phyloP scores from a whole-genome alignment of 2,329 filamentous ascomycete species.

The Bipolaris gigantea region DNA sequence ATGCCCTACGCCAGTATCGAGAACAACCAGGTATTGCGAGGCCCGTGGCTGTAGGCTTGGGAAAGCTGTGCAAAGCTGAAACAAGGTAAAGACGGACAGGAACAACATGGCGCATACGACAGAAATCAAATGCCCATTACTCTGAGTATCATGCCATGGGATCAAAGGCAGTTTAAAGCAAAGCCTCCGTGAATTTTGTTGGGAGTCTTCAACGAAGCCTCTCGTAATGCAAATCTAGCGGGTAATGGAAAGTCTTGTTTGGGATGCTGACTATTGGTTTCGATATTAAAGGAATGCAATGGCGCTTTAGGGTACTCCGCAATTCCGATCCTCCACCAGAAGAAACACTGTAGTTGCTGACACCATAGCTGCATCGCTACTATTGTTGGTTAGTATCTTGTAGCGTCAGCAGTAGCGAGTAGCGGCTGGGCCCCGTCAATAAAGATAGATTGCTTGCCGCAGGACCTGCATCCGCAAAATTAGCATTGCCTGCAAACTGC shows the following conservation, averaged over 20 bases:
- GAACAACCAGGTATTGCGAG: constrained; percentile 7
- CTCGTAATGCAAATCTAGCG: background rate
- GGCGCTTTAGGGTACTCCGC: background rate
- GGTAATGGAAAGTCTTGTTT: background rate
- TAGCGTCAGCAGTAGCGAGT: background rate
- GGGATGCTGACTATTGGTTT: background rate
- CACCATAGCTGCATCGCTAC: background rate
- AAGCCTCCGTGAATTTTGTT: background rate
- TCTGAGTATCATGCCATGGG: background rate
- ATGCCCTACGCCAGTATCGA: constrained; percentile 20
- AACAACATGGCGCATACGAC: background rate
- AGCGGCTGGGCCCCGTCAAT: background rate
- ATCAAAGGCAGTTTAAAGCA: background rate
- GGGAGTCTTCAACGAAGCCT: background rate
- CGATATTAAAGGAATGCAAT: background rate
- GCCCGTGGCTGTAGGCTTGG: background rate
- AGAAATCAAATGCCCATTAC: background rate
- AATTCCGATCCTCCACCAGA: background rate
- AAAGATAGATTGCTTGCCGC: constrained; percentile 1
- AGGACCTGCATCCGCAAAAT: background rate
- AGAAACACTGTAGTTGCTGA: background rate
- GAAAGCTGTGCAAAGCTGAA: constrained; percentile 2
- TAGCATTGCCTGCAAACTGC: background rate
- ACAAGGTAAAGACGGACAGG: constrained; percentile 4
- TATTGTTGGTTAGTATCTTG: background rate